Evolutionary conservation across 1,139 yeast species (phyloP).

Genomic region (Sugiyamaella paludigena): DNA sequence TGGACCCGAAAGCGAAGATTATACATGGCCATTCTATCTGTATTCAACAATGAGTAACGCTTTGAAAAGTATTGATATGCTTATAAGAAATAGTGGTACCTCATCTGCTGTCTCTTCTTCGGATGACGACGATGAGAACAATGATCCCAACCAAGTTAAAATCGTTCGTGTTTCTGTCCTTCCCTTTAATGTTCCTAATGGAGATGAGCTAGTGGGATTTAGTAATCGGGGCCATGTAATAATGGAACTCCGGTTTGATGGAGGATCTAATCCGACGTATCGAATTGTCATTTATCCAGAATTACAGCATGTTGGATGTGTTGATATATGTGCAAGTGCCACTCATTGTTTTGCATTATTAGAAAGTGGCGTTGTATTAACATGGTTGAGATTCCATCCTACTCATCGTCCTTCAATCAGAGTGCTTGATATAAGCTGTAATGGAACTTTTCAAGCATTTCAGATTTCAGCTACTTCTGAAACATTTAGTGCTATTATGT

Average conservation of each 20-base stretch:
- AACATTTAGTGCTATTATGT: no score
- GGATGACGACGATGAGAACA: neutral
- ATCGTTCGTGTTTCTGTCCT: neutral
- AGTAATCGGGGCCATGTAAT: constrained; percentile 1
- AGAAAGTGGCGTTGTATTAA: neutral
- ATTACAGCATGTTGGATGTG: neutral
- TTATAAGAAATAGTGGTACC: no score
- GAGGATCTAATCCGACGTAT: neutral
- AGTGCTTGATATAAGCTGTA: no score
- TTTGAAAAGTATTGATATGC: no score
- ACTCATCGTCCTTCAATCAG: no score
- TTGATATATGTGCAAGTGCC: neutral
- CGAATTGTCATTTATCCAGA: neutral
- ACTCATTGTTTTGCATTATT: neutral
- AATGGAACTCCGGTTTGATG: neutral
- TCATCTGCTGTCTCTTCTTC: no score
- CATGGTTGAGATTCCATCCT: neutral
- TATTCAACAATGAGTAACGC: no score
- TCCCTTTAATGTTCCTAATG: neutral
- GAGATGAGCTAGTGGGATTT: neutral
- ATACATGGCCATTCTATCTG: no score
- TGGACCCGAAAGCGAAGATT: no score
- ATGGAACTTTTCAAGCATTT: no score
- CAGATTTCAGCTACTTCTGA: no score
- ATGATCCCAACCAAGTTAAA: neutral